Conservation (phyloP, 805 yeast species). For the Lachancea sp. region DNA sequence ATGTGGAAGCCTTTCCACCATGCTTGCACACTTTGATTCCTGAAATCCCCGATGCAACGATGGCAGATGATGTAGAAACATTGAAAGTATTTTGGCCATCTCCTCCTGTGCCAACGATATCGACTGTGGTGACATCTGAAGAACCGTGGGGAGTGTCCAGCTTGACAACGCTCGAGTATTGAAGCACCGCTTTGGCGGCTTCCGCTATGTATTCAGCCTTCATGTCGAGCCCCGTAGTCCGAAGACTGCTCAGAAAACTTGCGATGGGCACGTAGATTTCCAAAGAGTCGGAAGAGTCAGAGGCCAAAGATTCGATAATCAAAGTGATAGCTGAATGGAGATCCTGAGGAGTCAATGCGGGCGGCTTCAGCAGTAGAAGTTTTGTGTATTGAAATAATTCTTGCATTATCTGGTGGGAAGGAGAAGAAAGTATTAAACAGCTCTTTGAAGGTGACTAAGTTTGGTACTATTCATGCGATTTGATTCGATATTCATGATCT, state of each 20-base stretch:
- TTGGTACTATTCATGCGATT: too few relatives aligned
- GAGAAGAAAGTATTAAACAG: background rate
- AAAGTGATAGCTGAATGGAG: constrained; percentile 54
- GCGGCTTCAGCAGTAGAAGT: constrained; percentile 54
- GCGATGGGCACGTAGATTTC: constrained; percentile 53
- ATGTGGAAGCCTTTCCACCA: constrained; percentile 96
- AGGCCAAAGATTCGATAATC: constrained; percentile 54
- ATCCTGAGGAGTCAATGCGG: constrained; percentile 57
- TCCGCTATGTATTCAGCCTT: constrained; percentile 76
- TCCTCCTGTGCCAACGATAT: constrained; percentile 98
- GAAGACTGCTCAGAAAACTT: constrained; percentile 71
- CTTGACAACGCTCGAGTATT: constrained; percentile 53
- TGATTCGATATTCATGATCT: too few relatives aligned
- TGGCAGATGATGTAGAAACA: constrained; percentile 91
- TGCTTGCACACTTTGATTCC: constrained; percentile 78
- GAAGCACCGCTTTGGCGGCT: constrained; percentile 71
- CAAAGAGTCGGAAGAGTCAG: constrained; percentile 6
- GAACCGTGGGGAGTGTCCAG: constrained; percentile 35
- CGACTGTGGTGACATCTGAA: constrained; percentile 49
- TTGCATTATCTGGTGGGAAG: constrained; percentile 4
- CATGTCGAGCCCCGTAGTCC: constrained; percentile 71
- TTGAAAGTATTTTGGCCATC: constrained; percentile 97
- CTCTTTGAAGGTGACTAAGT: too few relatives aligned
- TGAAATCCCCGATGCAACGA: constrained; percentile 83
- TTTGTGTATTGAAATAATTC: constrained; percentile 34